Evolutionary conservation across 75 land plant genomes (phyloP).

Genomic region (Larix kaempferi): DNA sequence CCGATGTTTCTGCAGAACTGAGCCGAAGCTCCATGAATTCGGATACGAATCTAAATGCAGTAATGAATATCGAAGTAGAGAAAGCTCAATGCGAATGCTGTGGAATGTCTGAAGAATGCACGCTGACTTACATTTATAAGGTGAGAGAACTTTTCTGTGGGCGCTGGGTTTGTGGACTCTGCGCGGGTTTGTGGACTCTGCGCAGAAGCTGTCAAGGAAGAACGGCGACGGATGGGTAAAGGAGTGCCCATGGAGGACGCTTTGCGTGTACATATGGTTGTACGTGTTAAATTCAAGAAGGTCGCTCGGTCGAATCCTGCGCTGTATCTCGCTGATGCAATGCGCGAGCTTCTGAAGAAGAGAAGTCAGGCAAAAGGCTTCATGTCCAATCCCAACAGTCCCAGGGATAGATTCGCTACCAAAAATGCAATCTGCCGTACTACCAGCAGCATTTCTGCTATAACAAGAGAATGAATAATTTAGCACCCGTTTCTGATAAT

Average conservation of each 20-base stretch:
- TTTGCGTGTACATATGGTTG: constrained; percentile 32
- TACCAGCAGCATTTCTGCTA: constrained; percentile 57
- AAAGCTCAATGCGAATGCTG: constrained; percentile 68
- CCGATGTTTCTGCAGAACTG: no score
- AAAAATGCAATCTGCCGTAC: constrained; percentile 5
- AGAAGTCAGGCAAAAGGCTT: background rate
- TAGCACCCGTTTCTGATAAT: no score
- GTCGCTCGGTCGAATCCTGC: constrained; percentile 52
- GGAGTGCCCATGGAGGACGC: constrained; percentile 38
- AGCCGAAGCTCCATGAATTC: no score
- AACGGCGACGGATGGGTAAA: constrained; percentile 9
- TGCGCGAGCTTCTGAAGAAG: constrained; percentile 39
- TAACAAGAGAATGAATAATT: constrained; percentile 20
- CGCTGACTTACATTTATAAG: constrained; percentile 36
- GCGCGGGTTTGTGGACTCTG: constrained; percentile 87
- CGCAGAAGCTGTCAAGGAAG: constrained; percentile 78
- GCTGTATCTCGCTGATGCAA: constrained; percentile 36
- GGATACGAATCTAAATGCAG: no score
- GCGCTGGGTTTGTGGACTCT: constrained; percentile 81
- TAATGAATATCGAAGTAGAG: constrained; percentile 7
- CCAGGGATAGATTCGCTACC: background rate
- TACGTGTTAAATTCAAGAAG: constrained; percentile 54
- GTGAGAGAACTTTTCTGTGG: constrained; percentile 40
- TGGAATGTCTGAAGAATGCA: constrained; percentile 73
- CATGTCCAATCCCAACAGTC: background rate